These are phyloP conservation scores for Candida fluviatilis DNA, from an alignment of 805 yeast genomes.

Conservation along the genomic window DNA sequence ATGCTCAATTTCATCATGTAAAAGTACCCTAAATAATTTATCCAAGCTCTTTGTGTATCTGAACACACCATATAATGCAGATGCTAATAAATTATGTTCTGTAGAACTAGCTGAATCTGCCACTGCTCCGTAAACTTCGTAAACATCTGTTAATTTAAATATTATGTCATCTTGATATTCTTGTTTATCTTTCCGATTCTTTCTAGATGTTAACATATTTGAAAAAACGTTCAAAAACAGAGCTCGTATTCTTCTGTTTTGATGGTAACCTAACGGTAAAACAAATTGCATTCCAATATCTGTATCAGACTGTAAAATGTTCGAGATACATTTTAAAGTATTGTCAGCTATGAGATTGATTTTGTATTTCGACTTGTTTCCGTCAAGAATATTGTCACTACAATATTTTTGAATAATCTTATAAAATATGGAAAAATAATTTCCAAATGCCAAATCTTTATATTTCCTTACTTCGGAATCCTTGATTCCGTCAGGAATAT, in stretches of 20 bases:
- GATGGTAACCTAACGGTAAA: conserved; percentile 73
- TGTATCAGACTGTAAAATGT: conserved; percentile 65
- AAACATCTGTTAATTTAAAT: conserved; percentile 20
- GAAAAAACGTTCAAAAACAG: conserved; percentile 77
- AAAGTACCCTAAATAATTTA: conserved; percentile 48
- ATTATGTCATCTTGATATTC: conserved; percentile 26
- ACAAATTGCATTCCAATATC: conserved; percentile 76
- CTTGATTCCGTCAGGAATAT: conserved; percentile 51
- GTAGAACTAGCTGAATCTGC: conserved; percentile 61
- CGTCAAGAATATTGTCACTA: conserved; percentile 18
- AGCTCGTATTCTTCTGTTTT: conserved; percentile 57
- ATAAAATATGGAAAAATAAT: conserved; percentile 61
- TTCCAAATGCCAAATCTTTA: conserved; percentile 60
- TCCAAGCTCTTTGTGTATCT: conserved; percentile 33
- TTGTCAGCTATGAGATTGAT: conserved; percentile 55
- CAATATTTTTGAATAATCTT: conserved; percentile 44
- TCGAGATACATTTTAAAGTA: conserved; percentile 62
- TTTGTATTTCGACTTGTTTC: conserved; percentile 44
- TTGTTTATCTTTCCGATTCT: conserved; percentile 18
- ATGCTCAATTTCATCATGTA: conserved; percentile 57
- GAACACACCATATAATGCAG: conserved; percentile 55
- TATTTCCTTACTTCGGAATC: conserved; percentile 52
- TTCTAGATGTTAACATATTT: conserved; percentile 48
- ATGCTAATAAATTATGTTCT: conserved; percentile 69
- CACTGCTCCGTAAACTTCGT: conserved; percentile 44